Evolutionary conservation across 768 basidiomycete genomes (phyloP).

Genomic region (Lentinula guzmanii): DNA sequence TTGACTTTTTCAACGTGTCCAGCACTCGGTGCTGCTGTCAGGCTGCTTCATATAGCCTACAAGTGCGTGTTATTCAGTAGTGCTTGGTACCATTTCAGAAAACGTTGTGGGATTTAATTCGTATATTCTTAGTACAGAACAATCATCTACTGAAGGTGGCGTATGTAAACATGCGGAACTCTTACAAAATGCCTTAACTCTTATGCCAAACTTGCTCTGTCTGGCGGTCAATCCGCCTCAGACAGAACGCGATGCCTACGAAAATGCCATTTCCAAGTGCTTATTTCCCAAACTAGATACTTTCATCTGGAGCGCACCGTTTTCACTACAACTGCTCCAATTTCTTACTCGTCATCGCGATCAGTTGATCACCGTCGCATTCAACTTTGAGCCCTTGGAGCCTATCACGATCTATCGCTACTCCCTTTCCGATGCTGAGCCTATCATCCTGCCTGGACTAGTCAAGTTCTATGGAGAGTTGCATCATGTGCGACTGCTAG

Average conservation of each 20-base stretch:
- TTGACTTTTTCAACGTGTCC: not conserved
- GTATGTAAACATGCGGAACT: not conserved
- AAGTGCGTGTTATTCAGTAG: not conserved
- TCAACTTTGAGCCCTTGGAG: not conserved
- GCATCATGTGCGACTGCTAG: not conserved
- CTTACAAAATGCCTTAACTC: not conserved
- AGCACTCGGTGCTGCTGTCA: not conserved
- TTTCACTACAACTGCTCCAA: not conserved
- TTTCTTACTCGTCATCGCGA: not conserved
- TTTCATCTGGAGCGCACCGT: not conserved
- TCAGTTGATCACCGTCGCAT: not conserved
- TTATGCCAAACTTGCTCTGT: not conserved
- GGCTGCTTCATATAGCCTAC: not conserved
- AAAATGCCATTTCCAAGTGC: not conserved
- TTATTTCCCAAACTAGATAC: not conserved
- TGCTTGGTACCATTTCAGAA: not conserved
- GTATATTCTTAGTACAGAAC: not conserved
- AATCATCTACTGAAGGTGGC: not conserved
- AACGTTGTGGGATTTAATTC: not conserved
- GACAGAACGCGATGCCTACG: not conserved
- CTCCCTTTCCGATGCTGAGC: not conserved
- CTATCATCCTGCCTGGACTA: not conserved
- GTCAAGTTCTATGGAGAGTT: not conserved
- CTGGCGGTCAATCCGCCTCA: not conserved
- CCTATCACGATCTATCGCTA: not conserved